These are phyloP conservation scores for Pterulicium gracile DNA, from an alignment of 1,284 basidiomycete species.

Conservation along the genomic window DNA sequence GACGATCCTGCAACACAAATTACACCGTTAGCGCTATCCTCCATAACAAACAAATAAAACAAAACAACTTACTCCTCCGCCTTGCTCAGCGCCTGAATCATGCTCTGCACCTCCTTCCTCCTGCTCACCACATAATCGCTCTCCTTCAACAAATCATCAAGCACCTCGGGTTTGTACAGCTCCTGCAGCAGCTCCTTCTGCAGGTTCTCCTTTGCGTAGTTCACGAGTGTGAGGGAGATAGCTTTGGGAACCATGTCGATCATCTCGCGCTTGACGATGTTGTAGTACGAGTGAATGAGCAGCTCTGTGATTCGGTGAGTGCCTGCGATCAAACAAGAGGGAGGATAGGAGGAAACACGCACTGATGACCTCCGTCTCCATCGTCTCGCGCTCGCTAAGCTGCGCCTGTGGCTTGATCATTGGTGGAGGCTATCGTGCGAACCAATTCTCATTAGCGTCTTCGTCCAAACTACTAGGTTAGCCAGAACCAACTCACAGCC, in stretches of 20 bases:
- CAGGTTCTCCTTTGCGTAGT: slow-evolving; percentile 85
- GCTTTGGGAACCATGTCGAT: slow-evolving; percentile 99
- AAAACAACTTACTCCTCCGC: slow-evolving; percentile 69
- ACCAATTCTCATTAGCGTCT: no score
- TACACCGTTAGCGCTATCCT: not conserved
- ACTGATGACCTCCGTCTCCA: slow-evolving; percentile 99
- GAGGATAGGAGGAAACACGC: slow-evolving; percentile 29
- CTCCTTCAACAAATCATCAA: slow-evolving; percentile 90
- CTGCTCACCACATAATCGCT: slow-evolving; percentile 76
- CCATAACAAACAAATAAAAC: slow-evolving; percentile 1
- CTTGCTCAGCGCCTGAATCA: slow-evolving; percentile 85
- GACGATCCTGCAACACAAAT: slow-evolving; percentile 16
- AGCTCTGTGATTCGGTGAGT: slow-evolving; percentile 43
- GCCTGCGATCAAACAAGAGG: slow-evolving; percentile 4
- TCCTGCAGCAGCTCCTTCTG: slow-evolving; percentile 85
- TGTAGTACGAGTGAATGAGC: slow-evolving; percentile 90
- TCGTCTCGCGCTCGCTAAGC: slow-evolving; percentile 88
- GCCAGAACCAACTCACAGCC: slow-evolving; percentile 31
- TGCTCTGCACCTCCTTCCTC: slow-evolving; percentile 82
- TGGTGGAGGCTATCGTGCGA: slow-evolving; percentile 55
- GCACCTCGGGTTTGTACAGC: slow-evolving; percentile 84
- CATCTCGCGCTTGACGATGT: slow-evolving; percentile 98
- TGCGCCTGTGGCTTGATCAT: slow-evolving; percentile 89
- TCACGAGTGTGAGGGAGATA: slow-evolving; percentile 89
- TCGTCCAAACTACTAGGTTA: slow-evolving; percentile 18